Percentiles rank a stretch among this genome's conserved stretches.
These are phyloP conservation scores for Borovskyia barvae DNA, from an alignment of 208 protist genomes.

Conservation along the genomic window DNA sequence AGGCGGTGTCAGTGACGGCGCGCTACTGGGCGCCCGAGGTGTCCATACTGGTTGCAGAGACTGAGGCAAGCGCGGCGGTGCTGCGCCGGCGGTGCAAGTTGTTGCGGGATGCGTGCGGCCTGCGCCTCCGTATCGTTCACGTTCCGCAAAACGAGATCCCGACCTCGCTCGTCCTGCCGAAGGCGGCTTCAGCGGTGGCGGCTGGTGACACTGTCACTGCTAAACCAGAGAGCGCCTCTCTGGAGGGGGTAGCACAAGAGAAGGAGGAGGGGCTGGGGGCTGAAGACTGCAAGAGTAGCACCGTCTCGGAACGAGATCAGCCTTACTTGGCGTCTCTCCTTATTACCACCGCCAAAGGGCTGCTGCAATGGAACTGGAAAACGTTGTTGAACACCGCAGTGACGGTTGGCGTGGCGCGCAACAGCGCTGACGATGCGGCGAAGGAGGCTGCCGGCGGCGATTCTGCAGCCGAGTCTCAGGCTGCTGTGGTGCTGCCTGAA, in stretches of 20 bases:
- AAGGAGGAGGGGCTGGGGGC: neutral
- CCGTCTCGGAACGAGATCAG: neutral
- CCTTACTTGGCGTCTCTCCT: slow-evolving; percentile 20
- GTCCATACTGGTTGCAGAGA: slow-evolving; percentile 34
- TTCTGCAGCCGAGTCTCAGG: neutral
- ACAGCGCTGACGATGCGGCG: neutral
- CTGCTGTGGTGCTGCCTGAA: neutral
- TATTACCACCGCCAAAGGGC: slow-evolving; percentile 21
- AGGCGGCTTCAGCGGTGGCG: neutral
- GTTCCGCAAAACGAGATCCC: slow-evolving; percentile 2
- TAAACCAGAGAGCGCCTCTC: neutral
- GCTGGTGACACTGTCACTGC: neutral
- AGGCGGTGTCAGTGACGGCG: slow-evolving; percentile 5
- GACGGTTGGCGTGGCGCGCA: slow-evolving; percentile 2
- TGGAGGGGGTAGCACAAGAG: neutral
- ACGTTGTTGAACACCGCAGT: slow-evolving; percentile 21
- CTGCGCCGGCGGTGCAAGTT: slow-evolving; percentile 10
- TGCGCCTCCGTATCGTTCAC: neutral
- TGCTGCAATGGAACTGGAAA: slow-evolving; percentile 23
- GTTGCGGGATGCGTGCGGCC: slow-evolving; percentile 12
- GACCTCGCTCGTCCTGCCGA: slow-evolving; percentile 13
- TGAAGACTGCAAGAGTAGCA: neutral
- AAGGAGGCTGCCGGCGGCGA: neutral
- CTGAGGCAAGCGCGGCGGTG: slow-evolving; percentile 22
- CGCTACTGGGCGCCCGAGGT: slow-evolving; percentile 29